These are phyloP conservation scores for Orbilia javanica DNA, from an alignment of 2,329 filamentous ascomycete species.

Conservation along the genomic window DNA sequence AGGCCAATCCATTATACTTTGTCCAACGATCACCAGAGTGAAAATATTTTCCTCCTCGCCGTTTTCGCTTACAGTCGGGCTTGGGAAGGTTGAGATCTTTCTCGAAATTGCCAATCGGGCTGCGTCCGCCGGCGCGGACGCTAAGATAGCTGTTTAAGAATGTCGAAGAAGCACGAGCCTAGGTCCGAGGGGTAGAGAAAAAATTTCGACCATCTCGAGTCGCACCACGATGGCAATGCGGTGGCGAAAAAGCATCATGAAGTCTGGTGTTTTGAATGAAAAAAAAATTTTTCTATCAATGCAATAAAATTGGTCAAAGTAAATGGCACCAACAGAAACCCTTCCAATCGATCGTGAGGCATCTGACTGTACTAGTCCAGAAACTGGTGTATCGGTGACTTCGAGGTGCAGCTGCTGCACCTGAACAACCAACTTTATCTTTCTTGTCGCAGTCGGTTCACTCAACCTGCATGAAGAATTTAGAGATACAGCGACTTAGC, in stretches of 20 bases:
- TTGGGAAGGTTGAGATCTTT: constrained; percentile 29
- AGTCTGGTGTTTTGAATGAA: constrained; percentile 18
- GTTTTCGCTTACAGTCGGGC: constrained; percentile 52
- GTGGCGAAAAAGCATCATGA: constrained; percentile 41
- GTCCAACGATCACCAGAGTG: neutral
- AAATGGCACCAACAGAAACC: constrained; percentile 15
- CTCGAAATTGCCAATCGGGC: constrained; percentile 28
- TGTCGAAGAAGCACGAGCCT: constrained; percentile 15
- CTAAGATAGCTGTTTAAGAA: neutral
- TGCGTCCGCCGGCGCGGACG: constrained; percentile 8
- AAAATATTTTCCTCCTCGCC: constrained; percentile 41
- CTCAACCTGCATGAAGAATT: constrained; percentile 40
- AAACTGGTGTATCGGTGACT: constrained; percentile 39
- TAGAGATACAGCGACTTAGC: constrained; percentile 12
- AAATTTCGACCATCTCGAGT: constrained; percentile 32
- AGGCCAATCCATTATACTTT: constrained; percentile 8
- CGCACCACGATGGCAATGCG: constrained; percentile 53
- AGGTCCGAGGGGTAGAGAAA: too few relatives aligned
- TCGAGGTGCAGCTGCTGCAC: constrained; percentile 20
- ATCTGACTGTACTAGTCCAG: constrained; percentile 16
- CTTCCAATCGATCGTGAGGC: constrained; percentile 31
- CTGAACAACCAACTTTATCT: constrained; percentile 51
- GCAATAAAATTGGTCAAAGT: constrained; percentile 1
- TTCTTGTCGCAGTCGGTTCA: constrained; percentile 29
- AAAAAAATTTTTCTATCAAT: constrained; percentile 21